Evolutionary conservation across 2,329 filamentous ascomycete genomes (phyloP), one percentile per base, ranked within the genome.

Genomic region (Cercospora nicotianae): DNA sequence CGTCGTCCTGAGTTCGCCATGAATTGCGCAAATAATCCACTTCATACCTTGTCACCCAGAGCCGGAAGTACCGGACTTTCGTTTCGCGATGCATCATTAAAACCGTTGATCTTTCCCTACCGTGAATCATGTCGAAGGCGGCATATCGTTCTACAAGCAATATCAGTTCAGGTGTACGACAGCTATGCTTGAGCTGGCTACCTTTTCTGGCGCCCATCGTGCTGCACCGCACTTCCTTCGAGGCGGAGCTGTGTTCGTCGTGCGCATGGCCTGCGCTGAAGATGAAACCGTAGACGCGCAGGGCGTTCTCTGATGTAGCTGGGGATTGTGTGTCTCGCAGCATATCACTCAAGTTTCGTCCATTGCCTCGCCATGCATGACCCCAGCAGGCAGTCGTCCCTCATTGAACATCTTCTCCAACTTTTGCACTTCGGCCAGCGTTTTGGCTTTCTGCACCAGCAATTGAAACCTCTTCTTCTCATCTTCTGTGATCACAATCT

Each of bases 381-480:
- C 70, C 12, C 75, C 76, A 28, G 72, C 60, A 2, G 94, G 94
- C 79, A 98, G 85, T 76, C 91, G 85, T 1, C 95, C 95, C 79
- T 98, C 94, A 70, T 92, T 91, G 72, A 98, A 82, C 80, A 95
- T 92, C 83, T 94, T 96, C 83, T 99, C 95, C 77, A 99, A 80
- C 73, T 88, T 86, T 66, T 92, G 90, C 77, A 99, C 96, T 82
- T 98, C 95, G 73, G 93, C 90, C 76, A 99, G 79, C 76, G 91
- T 96, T 79, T 90, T 93, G 5, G 95, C 94, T 76, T 92, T 92
- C 80, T 89, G 89, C 79, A 99, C 96, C 82, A 94, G 86, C 76
- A 93, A 90, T 81, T 96, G 90, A 69, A 98, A 87, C 71, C 88
- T 87, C 84, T 90, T 91, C 83, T 90, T 91, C 86, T 99, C 95